Evolutionary conservation across 2,329 filamentous ascomycete species (phyloP), one percentile per base, ranked within the genome.

Genomic region (Scopulariopsis brevicaulis): DNA sequence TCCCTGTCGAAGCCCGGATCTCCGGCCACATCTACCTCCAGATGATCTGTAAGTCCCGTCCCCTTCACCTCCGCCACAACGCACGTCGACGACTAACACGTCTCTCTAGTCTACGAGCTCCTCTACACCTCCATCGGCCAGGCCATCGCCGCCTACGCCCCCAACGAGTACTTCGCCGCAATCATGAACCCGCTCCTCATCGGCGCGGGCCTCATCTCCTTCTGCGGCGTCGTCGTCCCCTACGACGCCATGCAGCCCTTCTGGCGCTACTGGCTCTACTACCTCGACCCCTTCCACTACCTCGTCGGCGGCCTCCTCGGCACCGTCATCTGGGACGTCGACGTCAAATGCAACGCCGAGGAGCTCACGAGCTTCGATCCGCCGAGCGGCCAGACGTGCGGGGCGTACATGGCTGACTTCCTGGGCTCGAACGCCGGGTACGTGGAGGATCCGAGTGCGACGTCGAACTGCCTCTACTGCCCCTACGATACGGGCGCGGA

Each of bases 221-320:
- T 92, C 73, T 90, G 86, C 63, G 88, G 88, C 61, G 85, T 91
- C 1, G 74, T 90, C 4, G 86, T 90, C 0, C 86, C 87, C 0
- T 89, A 85, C 62, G 64, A 65, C 0, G 76, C 78, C 25, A 76
- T 91, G 22, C 80, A 82, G 10, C 64, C 69, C 0, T 90, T 90
- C 69, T 91, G 87, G 87, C 72, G 74, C 28, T 79, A 78, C 62
- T 87, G 83, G 83, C 78, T 86, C 4, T 84, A 84, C 69, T 83
- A 73, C 55, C 65, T 83, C 18, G 80, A 84, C 62, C 82, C 81
- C 0, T 84, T 83, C 72, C 83, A 79, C 69, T 85, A 84, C 59
- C 70, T 85, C 4, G 80, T 84, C 68, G 77, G 79, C 4, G 73
- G 73, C 35, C 73, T 85, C 69, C 68, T 84, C 5, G 72, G 74